Evolutionary conservation across 179 eudicot genomes (phyloP).

Genomic region (Carnegiea gigantea): DNA sequence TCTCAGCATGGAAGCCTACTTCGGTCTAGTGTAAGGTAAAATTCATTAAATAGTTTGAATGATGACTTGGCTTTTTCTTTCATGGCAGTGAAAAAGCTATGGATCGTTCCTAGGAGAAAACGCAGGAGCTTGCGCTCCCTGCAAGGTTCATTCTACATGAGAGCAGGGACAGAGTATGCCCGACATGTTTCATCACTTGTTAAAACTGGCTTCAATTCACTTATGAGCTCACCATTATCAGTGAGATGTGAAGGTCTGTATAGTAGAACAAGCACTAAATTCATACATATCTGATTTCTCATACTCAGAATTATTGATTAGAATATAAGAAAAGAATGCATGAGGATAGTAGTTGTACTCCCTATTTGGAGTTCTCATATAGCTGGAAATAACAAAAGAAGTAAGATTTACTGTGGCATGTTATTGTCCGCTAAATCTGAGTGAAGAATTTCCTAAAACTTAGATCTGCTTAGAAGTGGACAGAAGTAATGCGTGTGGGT

Average conservation of each 20-base stretch:
- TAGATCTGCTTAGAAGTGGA: not conserved
- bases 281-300: not conserved
- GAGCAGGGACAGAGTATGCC: constrained; percentile 75
- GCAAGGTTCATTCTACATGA: constrained; percentile 60
- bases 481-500: not conserved
- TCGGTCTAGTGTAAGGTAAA: not conserved
- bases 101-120: constrained; percentile 63
- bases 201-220: constrained; percentile 63
- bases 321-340: not conserved
- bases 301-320: not conserved
- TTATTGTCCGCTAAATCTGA: not conserved
- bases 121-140: constrained; percentile 61
- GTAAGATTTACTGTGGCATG: not conserved
- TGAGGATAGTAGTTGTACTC: not conserved
- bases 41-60: not conserved
- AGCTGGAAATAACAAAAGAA: not conserved
- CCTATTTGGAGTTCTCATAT: not conserved
- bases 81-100: constrained; percentile 65
- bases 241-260: constrained; percentile 66
- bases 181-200: constrained; percentile 70
- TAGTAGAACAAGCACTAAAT: not conserved
- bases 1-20: not conserved
- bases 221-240: constrained; percentile 46
- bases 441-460: not conserved
- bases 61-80: not conserved